A percentile compares a stretch with the other conserved stretches of the same genome.
These are phyloP conservation scores for Fomitiporia mediterranea DNA, from an alignment of 1,284 basidiomycete genomes.

Conservation along the genomic window DNA sequence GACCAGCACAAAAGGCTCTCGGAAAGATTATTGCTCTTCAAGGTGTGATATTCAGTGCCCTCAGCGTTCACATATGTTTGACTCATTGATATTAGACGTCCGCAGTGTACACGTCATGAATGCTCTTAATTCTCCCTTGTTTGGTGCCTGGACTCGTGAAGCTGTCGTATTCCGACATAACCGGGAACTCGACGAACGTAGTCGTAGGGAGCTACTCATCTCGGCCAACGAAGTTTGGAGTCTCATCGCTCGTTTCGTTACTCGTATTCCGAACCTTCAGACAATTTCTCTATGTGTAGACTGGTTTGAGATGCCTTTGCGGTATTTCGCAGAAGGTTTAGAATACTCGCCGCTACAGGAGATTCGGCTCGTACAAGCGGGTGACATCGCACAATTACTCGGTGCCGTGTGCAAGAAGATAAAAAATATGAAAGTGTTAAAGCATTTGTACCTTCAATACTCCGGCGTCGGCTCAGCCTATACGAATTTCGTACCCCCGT, in stretches of 20 bases:
- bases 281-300: constrained; percentile 12
- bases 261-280: constrained; percentile 11
- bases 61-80: neutral
- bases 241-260: constrained; percentile 6
- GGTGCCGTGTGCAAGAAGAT: constrained; percentile 15
- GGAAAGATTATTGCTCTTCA: constrained; percentile 16
- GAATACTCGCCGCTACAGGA: constrained; percentile 8
- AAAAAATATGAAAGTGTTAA: neutral
- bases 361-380: constrained; percentile 13
- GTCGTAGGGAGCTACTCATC: neutral
- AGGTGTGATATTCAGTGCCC: constrained; percentile 4
- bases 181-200: neutral
- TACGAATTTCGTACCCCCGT: constrained; percentile 10
- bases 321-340: neutral
- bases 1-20: constrained; percentile 13
- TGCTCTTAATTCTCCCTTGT: constrained; percentile 9
- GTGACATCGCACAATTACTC: constrained; percentile 18
- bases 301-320: constrained; percentile 12
- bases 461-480: constrained; percentile 17
- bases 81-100: neutral
- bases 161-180: constrained; percentile 10
- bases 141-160: constrained; percentile 17
- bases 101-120: constrained; percentile 7
- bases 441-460: constrained; percentile 17
- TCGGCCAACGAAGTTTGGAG: constrained; percentile 3